Conservation (phyloP, 768 basidiomycete species). For the Termitomyces sp. region DNA sequence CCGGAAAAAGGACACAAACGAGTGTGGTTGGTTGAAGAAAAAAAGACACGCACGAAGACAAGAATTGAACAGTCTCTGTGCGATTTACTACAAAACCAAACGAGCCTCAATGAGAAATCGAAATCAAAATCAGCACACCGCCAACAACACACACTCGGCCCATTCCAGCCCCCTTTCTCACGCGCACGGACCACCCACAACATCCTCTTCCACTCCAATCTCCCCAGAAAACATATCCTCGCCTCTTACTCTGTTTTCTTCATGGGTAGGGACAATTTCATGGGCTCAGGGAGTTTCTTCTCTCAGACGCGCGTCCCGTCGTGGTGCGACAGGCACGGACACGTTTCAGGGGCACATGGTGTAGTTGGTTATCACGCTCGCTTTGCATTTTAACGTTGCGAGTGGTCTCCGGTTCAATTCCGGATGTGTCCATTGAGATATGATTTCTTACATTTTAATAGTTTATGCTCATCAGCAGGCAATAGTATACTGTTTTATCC, state of each 20-base stretch:
- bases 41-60: conserved; percentile 26
- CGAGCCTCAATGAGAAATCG: conserved; percentile 14
- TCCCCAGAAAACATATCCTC: no score
- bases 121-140: conserved; percentile 10
- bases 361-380: conserved; percentile 16
- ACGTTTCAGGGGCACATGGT: conserved; percentile 10
- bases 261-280: not conserved
- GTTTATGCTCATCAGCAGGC: no score
- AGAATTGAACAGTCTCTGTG: conserved; percentile 15
- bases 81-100: conserved; percentile 12
- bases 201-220: not conserved
- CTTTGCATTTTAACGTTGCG: conserved; percentile 11
- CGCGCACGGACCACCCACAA: conserved; percentile 13
- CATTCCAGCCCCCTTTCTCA: conserved; percentile 1
- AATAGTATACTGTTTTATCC: no score
- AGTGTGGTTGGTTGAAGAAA: conserved; percentile 20
- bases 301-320: not conserved
- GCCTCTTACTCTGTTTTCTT: not conserved
- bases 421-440: conserved; percentile 10
- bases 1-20: conserved; percentile 22
- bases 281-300: not conserved
- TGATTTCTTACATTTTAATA: no score
- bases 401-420: conserved; percentile 16
- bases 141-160: not conserved
- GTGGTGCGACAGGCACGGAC: not conserved